Evolutionary conservation across 2,329 filamentous ascomycete genomes (phyloP).

Genomic region (Pseudocercospora fuligena): DNA sequence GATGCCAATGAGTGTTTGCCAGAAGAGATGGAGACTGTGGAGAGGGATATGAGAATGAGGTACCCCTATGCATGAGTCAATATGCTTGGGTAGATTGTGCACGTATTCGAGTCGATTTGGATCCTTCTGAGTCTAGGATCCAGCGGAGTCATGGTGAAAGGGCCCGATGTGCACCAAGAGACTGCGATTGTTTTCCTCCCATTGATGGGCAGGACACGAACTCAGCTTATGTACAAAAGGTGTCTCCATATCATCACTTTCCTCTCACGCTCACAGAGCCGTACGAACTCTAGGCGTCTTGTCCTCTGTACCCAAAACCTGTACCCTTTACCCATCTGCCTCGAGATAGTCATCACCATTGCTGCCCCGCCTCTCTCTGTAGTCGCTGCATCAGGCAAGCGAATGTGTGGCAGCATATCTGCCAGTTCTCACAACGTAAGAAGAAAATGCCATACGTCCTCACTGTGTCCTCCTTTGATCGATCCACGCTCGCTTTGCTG

Average conservation of each 20-base stretch:
- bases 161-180: not conserved
- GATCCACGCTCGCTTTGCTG: slow-evolving; percentile 2
- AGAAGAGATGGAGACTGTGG: not conserved
- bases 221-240: not conserved
- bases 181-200: not conserved
- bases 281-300: not conserved
- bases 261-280: not conserved
- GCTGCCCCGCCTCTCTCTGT: not conserved
- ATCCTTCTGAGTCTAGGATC: not conserved
- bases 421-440: not conserved
- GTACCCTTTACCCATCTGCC: not conserved
- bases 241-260: not conserved
- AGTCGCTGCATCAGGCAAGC: slow-evolving; percentile 3
- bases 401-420: not conserved
- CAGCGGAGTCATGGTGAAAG: not conserved
- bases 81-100: too few species aligned
- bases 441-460: not conserved
- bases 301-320: not conserved
- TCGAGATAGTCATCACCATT: not conserved
- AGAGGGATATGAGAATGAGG: not conserved
- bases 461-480: not conserved
- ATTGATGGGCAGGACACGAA: not conserved
- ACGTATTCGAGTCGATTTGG: too few species aligned
- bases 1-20: not conserved
- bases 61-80: not conserved